phyloP scores from a whole-genome alignment of 1,139 yeast genomes.

The Hyphopichia pseudoburtonii region DNA sequence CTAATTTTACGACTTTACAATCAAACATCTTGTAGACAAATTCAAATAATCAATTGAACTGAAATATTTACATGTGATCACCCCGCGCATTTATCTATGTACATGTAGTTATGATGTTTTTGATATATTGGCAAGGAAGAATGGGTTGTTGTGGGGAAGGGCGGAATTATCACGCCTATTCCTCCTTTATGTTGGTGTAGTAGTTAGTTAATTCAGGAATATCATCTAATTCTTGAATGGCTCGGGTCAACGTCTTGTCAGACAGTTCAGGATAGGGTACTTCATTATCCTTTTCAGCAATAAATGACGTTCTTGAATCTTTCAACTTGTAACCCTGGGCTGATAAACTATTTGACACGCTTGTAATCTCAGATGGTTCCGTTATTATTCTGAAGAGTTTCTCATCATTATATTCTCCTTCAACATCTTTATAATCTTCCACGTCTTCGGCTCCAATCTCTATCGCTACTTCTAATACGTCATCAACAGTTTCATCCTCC shows the following conservation, averaged over 20 bases:
- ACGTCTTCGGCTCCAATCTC: constrained; percentile 88
- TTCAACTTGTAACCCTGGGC: constrained; percentile 56
- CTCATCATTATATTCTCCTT: constrained; percentile 42
- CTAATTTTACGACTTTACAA: too few species aligned
- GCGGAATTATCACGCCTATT: too few species aligned
- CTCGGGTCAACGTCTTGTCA: constrained; percentile 53
- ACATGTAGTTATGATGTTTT: too few species aligned
- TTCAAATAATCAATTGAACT: too few species aligned
- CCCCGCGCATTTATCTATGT: too few species aligned
- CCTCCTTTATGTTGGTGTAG: constrained; percentile 52
- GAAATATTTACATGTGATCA: too few species aligned
- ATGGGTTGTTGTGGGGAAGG: too few species aligned
- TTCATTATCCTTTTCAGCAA: constrained; percentile 61
- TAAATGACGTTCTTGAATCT: constrained; percentile 69
- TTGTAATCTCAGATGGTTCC: constrained; percentile 61
- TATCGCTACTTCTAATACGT: constrained; percentile 66
- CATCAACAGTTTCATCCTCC: constrained; percentile 51
- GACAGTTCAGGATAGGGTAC: constrained; percentile 56
- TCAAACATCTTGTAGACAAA: too few species aligned
- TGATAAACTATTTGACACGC: constrained; percentile 59
- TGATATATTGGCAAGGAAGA: too few species aligned
- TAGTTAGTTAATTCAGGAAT: constrained; percentile 80
- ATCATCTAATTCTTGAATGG: constrained; percentile 63
- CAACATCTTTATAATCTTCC: constrained; percentile 47
- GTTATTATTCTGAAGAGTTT: constrained; percentile 45